Base-by-base conservation (phyloP, 2,329 filamentous ascomycete genomes). In the Escovopsis weberi region DNA sequence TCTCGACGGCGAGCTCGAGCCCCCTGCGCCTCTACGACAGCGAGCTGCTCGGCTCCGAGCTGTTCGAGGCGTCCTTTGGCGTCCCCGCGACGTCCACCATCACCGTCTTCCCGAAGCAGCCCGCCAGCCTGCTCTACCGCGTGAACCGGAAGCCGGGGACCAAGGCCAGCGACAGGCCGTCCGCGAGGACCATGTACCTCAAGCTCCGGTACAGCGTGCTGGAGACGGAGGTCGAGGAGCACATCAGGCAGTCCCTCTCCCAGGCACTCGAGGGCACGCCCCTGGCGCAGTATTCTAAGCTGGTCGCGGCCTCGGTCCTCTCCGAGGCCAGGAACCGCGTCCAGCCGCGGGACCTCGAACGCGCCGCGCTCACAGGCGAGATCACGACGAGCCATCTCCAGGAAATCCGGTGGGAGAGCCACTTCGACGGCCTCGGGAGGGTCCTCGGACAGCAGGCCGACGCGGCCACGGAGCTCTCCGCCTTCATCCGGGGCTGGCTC, bases 41-140 rank as follows among this genome's bases (percentile, higher is more conserved):
- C 49, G 70, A 77, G 41, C 72, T 98, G 1, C 61, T 81, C 5
- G 18, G 26, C 12, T 88, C 85, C 0, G 75, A 82, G 2, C 62
- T 79, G 1, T 89, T 84, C 47, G 69, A 75, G 12, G 74, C 83
- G 0, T 64, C 74, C 15, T 80, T 77, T 48, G 74, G 77, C 0
- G 61, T 71, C 6, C 58, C 70, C 3, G 66, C 75, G 6, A 62
- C 59, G 51, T 70, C 61, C 42, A 66, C 64, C 15, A 63, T 85
- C 12, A 65, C 80, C 38, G 72, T 94, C 4, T 94, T 89, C 52
- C 76, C 82, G 0, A 82, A 82, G 49, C 85, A 94, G 52, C 85
- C 89, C 0, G 81, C 85, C 2, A 84, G 81, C 12, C 61, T 94
- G 9, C 65, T 89, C 0, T 94, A 93, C 64, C 85, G 80, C 55